Base-by-base conservation (phyloP, 257 asterid genomes). In the Apocynum venetum region DNA sequence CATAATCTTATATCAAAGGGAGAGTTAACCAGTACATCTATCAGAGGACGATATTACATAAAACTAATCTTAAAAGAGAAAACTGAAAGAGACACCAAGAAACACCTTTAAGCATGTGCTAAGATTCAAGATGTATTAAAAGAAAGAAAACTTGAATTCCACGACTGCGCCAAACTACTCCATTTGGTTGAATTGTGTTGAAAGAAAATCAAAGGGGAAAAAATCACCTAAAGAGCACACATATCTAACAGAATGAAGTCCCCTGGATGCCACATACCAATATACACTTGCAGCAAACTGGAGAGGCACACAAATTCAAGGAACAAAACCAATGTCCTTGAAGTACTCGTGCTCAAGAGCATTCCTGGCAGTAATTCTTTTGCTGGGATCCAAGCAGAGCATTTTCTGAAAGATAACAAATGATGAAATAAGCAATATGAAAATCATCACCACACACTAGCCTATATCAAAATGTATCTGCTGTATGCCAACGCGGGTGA, bases 311-410 rank as follows among this genome's bases (percentile, higher is more conserved):
- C 71, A 48, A 8, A 51, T 76, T 86, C 81, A 92, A 38, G 97
- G 96, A 65, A 94, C 92, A 73, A 77, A 80, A 60, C 86, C 91
- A 36, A 91, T 89, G 82, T 91, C 97, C 91, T 88, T 94, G 80
- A 94, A 94, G 85, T 94, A 94, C 79, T 88, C 96, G 44, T 94
- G 98, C 87, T 92, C 95, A 40, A 94, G 97, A 73, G 97, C 98
- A 77, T 69, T 87, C 82, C 96, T 88, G 47, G 98, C 98, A 0
- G 97, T 91, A 80, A 92, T 86, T 86, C 98, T 88, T 87, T 88
- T 89, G 92, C 94, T 89, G 77, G 98, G 98, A 86, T 94, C 98
- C 86, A 94, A 74, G 86, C 84, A 66, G 53, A 94, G 94, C 97
- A 94, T 81, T 85, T 83, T 82, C 80, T 81, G 78, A 40, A 77